Percentiles rank a stretch among this genome's conserved stretches.
Evolutionary conservation across 345 rosid species (phyloP).

Genomic region (Eucalyptus tenuipes): DNA sequence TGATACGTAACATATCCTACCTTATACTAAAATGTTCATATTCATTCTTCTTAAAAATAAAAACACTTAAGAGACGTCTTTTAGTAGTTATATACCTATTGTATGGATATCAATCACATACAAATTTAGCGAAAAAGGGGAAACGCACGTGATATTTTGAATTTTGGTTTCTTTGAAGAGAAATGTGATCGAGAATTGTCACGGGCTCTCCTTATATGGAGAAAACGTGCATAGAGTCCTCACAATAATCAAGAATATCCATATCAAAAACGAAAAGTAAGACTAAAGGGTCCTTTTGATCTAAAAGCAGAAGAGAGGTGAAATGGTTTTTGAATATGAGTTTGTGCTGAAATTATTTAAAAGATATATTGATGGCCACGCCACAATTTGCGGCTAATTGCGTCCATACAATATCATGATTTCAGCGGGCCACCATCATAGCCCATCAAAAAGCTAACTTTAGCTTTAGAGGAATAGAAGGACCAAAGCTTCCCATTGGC

Average conservation of each 20-base stretch:
- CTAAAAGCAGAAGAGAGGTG: background rate
- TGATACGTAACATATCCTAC: background rate
- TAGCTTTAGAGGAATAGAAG: background rate
- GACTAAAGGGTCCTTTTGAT: background rate
- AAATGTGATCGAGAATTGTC: background rate
- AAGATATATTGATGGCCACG: background rate
- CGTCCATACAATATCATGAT: background rate
- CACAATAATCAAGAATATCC: background rate
- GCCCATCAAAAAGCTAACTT: background rate
- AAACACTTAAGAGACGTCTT: background rate
- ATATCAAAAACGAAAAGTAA: background rate
- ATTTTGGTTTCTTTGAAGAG: background rate
- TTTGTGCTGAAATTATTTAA: background rate
- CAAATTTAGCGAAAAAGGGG: background rate
- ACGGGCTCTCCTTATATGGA: background rate
- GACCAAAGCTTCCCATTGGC: background rate
- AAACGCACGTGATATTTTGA: background rate
- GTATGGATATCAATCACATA: background rate
- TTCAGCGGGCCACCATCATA: background rate
- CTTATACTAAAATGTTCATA: background rate
- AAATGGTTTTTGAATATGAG: background rate
- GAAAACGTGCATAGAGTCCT: background rate
- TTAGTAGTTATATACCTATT: background rate
- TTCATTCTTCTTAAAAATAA: background rate
- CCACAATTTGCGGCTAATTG: slow-evolving; percentile 15